Percentiles rank a stretch among this genome's conserved stretches.
Conservation (phyloP, 1,284 basidiomycete species). For the Tilletiopsis washingtonensis region DNA sequence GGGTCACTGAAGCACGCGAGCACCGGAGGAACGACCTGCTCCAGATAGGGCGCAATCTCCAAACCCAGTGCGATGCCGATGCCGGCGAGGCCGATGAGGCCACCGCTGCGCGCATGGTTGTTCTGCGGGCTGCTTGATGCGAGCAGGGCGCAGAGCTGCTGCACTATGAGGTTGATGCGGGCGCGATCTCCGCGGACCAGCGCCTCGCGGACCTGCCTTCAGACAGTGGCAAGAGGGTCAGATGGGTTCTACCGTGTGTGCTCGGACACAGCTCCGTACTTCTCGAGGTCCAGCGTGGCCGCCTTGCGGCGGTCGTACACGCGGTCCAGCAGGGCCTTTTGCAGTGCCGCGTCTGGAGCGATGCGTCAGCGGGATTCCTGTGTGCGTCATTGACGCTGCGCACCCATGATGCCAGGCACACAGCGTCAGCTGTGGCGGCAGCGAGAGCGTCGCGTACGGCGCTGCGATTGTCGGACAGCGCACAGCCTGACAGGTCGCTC, state of each 20-base stretch:
- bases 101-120: conserved; percentile 79
- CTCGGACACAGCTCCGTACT: conserved; percentile 52
- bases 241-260: background rate
- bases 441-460: too few relatives aligned
- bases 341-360: conserved; percentile 26
- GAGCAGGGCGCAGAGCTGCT: conserved; percentile 71
- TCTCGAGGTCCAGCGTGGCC: conserved; percentile 89
- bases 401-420: too few relatives aligned
- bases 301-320: conserved; percentile 87
- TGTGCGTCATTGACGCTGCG: too few relatives aligned
- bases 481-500: too few relatives aligned
- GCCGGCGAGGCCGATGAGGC: conserved; percentile 90
- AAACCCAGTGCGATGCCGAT: conserved; percentile 91
- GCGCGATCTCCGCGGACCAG: conserved; percentile 69
- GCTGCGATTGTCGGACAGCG: too few relatives aligned
- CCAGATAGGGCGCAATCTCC: conserved; percentile 86
- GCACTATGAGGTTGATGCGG: conserved; percentile 77
- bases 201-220: conserved; percentile 76
- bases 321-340: conserved; percentile 45
- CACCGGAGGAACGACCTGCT: conserved; percentile 80
- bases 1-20: conserved; percentile 89
- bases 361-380: too few relatives aligned
- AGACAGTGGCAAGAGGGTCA: conserved; percentile 2
- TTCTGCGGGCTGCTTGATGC: conserved; percentile 23
- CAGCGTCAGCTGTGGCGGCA: too few relatives aligned